A percentile compares a stretch with the other conserved stretches of the same genome.
These are phyloP conservation scores for Penium margaritaceum DNA, from an alignment of 139 green algal species.

Conservation along the genomic window DNA sequence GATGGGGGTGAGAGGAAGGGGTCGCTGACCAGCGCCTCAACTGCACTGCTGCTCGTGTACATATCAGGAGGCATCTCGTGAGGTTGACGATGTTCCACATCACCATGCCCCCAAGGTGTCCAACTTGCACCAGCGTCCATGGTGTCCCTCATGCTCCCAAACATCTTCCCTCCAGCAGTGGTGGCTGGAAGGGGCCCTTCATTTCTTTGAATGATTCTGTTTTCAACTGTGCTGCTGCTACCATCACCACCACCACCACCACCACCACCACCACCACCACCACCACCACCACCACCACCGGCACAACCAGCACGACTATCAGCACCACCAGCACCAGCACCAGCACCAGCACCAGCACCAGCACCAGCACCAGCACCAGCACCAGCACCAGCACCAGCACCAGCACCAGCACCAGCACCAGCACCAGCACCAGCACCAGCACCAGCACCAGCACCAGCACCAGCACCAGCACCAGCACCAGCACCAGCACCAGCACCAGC, in stretches of 20 bases:
- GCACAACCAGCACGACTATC: background rate
- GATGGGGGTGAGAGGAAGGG: too few relatives aligned
- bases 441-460: background rate
- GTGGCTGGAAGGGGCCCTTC: slow-evolving; percentile 49
- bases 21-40: too few relatives aligned
- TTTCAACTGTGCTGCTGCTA: background rate
- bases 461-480: background rate
- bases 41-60: too few relatives aligned
- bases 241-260: background rate
- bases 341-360: slow-evolving; percentile 2
- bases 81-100: too few relatives aligned
- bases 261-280: too few relatives aligned
- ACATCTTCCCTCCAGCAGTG: too few relatives aligned
- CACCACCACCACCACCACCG: too few relatives aligned
- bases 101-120: too few relatives aligned
- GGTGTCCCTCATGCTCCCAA: too few relatives aligned
- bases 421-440: background rate
- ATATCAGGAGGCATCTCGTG: too few relatives aligned
- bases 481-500: slow-evolving; percentile 1
- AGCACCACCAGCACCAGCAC: slow-evolving; percentile 1
- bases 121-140: too few relatives aligned
- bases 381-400: slow-evolving; percentile 2
- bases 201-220: too few relatives aligned
- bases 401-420: slow-evolving; percentile 2
- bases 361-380: slow-evolving; percentile 1